Conservation (phyloP, 1,284 basidiomycete species). For the Chondrostereum purpureum region DNA sequence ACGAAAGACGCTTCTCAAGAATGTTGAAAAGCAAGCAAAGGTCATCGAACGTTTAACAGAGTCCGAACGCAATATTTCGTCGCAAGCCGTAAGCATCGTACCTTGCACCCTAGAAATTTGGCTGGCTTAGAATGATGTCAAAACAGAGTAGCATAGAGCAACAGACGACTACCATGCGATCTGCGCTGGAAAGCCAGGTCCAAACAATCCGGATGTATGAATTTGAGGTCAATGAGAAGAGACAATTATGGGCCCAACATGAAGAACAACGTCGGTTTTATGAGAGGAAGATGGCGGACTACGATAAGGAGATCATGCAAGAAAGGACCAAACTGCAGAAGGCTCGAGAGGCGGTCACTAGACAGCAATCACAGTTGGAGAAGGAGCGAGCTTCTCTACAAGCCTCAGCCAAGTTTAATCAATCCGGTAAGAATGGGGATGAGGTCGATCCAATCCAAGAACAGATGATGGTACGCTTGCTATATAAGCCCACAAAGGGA, state of each 20-base stretch:
- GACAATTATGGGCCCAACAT: too few relatives aligned
- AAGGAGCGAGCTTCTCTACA: neutral
- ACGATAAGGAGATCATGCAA: neutral
- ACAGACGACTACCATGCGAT: conserved; percentile 27
- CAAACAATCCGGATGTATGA: too few relatives aligned
- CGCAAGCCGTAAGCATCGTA: conserved; percentile 47
- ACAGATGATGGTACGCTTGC: conserved; percentile 7
- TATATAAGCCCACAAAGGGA: neutral
- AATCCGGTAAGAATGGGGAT: neutral
- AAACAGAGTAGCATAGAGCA: conserved; percentile 49
- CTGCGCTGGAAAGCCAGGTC: too few relatives aligned
- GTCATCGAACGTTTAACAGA: conserved; percentile 68
- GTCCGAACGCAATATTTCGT: conserved; percentile 50
- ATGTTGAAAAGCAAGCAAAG: conserved; percentile 73
- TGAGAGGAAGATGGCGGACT: too few relatives aligned
- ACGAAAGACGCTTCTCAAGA: conserved; percentile 54
- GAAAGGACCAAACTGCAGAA: neutral
- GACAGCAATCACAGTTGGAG: neutral
- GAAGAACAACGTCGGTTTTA: too few relatives aligned
- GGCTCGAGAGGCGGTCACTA: neutral
- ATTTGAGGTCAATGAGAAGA: too few relatives aligned
- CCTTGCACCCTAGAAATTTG: neutral
- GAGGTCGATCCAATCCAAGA: conserved; percentile 4
- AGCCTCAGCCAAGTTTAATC: neutral
- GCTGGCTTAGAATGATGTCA: conserved; percentile 1